Evolutionary conservation across 2,329 filamentous ascomycete genomes (phyloP).

Genomic region (Arthrinium puccinioides): DNA sequence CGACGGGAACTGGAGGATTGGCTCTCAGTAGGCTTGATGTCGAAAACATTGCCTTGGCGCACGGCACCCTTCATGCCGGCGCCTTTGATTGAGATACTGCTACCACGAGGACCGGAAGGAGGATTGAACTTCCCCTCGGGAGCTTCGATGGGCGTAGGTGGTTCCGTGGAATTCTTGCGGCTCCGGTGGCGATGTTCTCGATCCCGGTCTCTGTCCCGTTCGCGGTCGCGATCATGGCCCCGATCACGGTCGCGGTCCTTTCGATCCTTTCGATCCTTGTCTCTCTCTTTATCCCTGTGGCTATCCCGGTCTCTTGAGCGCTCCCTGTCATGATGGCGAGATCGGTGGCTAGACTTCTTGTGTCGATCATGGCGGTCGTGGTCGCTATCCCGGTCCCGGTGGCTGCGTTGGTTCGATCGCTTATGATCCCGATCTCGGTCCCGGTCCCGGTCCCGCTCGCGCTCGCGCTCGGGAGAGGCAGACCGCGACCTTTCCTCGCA

Average conservation of each 20-base stretch:
- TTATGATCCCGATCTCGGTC: slow-evolving; percentile 33
- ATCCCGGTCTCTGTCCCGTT: slow-evolving; percentile 24
- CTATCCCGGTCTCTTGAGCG: slow-evolving; percentile 28
- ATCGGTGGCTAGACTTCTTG: slow-evolving; percentile 27
- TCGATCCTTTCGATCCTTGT: slow-evolving; percentile 22
- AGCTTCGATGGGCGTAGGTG: slow-evolving; percentile 22
- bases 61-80: slow-evolving; percentile 16
- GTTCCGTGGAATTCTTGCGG: slow-evolving; percentile 24
- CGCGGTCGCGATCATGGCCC: slow-evolving; percentile 27
- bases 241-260: slow-evolving; percentile 4
- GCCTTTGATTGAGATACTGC: slow-evolving; percentile 20
- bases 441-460: slow-evolving; percentile 32
- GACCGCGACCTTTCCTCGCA: slow-evolving; percentile 56
- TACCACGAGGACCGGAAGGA: slow-evolving; percentile 32
- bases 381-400: slow-evolving; percentile 33
- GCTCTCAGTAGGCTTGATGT: too few species aligned
- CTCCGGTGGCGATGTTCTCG: slow-evolving; percentile 24
- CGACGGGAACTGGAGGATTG: slow-evolving; percentile 15
- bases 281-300: slow-evolving; percentile 27
- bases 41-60: slow-evolving; percentile 30
- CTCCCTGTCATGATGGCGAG: slow-evolving; percentile 31
- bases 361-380: slow-evolving; percentile 17
- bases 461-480: slow-evolving; percentile 44
- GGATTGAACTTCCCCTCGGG: slow-evolving; percentile 33
- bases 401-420: slow-evolving; percentile 38